Evolutionary conservation across 2,329 filamentous ascomycete species (phyloP), one percentile per base, ranked within the genome.

Genomic region (Fusarium penzigii): DNA sequence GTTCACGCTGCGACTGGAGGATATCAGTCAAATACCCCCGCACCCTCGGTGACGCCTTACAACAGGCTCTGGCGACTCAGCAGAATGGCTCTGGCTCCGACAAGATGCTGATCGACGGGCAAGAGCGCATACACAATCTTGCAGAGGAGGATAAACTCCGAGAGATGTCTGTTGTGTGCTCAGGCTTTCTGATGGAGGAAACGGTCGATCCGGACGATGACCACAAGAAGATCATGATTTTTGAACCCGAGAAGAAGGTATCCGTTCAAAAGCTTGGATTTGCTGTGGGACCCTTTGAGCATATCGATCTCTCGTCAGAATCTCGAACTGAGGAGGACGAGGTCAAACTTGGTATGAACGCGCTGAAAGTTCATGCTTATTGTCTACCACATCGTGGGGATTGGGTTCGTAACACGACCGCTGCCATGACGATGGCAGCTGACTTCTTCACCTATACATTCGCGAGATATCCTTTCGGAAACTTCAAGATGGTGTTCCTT

Each of bases 401-500:
- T 29, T 91, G 96, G 71, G 85, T 97, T 17, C 84, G 87, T 55
- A 93, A 96, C 65, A 94, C 92, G 6, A 94, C 92, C 62, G 86
- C 89, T 62, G 89, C 93, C 11, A 81, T 97, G 61, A 89, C 92
- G 17, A 85, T 84, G 68, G 91, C 92, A 2, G 86, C 96, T n/a
- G 94, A 99, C 69, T 90, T 89, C 69, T 92, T 97, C 66, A 90
- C 90, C 5, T 84, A 93, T 57, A 89, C 86, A 5, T 97, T 93
- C 68, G 91, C 92, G 25, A 87, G 89, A 17, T 99, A 96, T 68
- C 92, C 94, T 0, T 97, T 94, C 68, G 84, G 89, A 29, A 92
- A 89, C 66, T 97, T 95, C 78, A 96, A 96, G 66, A 75, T 97
- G 49, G 92, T 90, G 61, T 99, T 99, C 63, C 86, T 99, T 16